These are phyloP conservation scores for Eutypella sp. DNA, from an alignment of 2,329 filamentous ascomycete genomes.

Conservation along the genomic window DNA sequence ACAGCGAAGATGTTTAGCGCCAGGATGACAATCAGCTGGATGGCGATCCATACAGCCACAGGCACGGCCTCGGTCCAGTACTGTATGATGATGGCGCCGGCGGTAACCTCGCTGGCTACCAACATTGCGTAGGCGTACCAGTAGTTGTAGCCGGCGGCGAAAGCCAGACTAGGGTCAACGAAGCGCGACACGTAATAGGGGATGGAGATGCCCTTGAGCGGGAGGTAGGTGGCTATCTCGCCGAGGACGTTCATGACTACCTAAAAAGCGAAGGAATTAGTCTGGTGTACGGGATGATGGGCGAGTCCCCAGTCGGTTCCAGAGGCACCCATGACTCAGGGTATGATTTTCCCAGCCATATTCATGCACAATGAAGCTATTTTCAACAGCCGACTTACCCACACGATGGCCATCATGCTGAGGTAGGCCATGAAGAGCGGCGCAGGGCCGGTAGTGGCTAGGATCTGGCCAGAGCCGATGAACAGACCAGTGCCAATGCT, in stretches of 20 bases:
- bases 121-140: slow-evolving; percentile 58
- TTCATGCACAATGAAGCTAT: too few relatives aligned
- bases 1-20: slow-evolving; percentile 54
- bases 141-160: slow-evolving; percentile 57
- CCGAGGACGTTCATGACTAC: slow-evolving; percentile 50
- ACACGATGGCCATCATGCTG: slow-evolving; percentile 49
- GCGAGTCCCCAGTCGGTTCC: too few relatives aligned
- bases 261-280: too few relatives aligned
- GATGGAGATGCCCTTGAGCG: slow-evolving; percentile 51
- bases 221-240: slow-evolving; percentile 52
- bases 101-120: slow-evolving; percentile 53
- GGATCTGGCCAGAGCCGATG: slow-evolving; percentile 54
- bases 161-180: slow-evolving; percentile 50
- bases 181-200: slow-evolving; percentile 53
- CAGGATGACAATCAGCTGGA: slow-evolving; percentile 50
- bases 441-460: slow-evolving; percentile 54
- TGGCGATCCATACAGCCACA: slow-evolving; percentile 54
- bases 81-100: slow-evolving; percentile 52
- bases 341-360: too few relatives aligned
- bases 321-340: too few relatives aligned
- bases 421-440: slow-evolving; percentile 67
- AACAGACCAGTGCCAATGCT: slow-evolving; percentile 61
- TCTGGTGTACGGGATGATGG: slow-evolving; percentile 40
- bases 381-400: too few relatives aligned
- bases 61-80: slow-evolving; percentile 53